Evolutionary conservation across 2,329 filamentous ascomycete genomes (phyloP).

Genomic region (Penicillium nordicum): DNA sequence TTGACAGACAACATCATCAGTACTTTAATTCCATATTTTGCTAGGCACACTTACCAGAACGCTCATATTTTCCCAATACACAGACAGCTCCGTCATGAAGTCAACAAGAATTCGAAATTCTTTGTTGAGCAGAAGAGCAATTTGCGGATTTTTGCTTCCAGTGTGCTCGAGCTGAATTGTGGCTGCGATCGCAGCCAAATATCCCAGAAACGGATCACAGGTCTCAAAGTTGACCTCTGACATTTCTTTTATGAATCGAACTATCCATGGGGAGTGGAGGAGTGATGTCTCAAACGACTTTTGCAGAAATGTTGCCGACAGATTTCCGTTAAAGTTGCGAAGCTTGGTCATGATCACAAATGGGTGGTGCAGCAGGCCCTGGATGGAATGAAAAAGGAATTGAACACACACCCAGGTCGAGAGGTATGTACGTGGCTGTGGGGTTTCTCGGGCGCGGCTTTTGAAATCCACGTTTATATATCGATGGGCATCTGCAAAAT

Average conservation of each 20-base stretch:
- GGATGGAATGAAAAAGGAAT: constrained; percentile 27
- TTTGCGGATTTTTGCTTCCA: constrained; percentile 23
- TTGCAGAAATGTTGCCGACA: constrained; percentile 27
- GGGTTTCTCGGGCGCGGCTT: constrained; percentile 23
- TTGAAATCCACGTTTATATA: constrained; percentile 28
- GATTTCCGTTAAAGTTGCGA: constrained; percentile 21
- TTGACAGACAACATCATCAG: constrained; percentile 1
- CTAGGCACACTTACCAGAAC: constrained; percentile 16
- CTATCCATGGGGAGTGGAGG: constrained; percentile 29
- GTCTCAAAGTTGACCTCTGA: constrained; percentile 18
- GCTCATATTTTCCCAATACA: constrained; percentile 22
- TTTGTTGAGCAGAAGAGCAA: constrained; percentile 21
- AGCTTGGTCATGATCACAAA: constrained; percentile 30
- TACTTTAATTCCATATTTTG: not conserved
- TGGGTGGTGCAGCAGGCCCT: constrained; percentile 26
- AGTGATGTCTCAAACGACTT: constrained; percentile 29
- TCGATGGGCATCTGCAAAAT: constrained; percentile 27
- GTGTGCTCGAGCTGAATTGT: constrained; percentile 30
- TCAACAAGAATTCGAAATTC: constrained; percentile 23
- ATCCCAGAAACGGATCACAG: constrained; percentile 28
- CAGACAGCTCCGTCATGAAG: constrained; percentile 21
- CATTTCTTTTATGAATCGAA: constrained; percentile 25
- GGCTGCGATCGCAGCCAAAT: constrained; percentile 28
- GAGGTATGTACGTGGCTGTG: constrained; percentile 21
- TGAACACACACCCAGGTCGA: constrained; percentile 28